Base-by-base conservation (phyloP, 345 rosid genomes). In the Bruguiera parviflora region DNA sequence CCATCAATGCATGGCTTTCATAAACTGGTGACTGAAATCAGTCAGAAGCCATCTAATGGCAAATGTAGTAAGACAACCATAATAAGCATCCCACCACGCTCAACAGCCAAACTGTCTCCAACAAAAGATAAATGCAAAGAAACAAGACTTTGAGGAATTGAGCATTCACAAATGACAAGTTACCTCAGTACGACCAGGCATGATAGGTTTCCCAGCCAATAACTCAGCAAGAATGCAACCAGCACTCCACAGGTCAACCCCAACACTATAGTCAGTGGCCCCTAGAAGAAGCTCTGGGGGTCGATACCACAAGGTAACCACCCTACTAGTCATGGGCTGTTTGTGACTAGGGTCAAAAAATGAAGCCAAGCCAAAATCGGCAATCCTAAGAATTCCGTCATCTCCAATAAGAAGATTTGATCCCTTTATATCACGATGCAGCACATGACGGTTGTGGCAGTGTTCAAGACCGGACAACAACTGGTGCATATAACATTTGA, bases 201-300 rank as follows among this genome's bases (percentile, higher is more conserved):
- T 76, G 64, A 76, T 76, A 19, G 79, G 79, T 53, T 76, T 76
- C 60, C 79, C 79, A 66, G 71, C 64, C 64, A 76, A 55, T 46
- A 76, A 68, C 60, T 76, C 79, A 18, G 79, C 79, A 46, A 76
- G 79, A 76, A 76, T 76, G 79, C 79, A 76, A 70, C 79, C 79
- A 56, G 79, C 79, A 76, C 79, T 76, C 79, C 79, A 76, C 20
- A 76, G 75, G 65, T 76, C 79, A 39, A 76, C 75, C n/a, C 79
- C 79, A 58, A 76, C 75, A 19, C 79, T 37, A 66, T 76, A 76
- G 43, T 76, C 79, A 43, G 75, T 76, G 52, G 79, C 75, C 52
- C 79, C 79, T 29, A 76, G 68, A 43, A 76, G 75, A 51, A 76
- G 72, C 68, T 76, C 79, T 4, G 79, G 79, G 25, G 79, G 79